These are phyloP conservation scores for Tylopilus vinaceipallidus DNA, from an alignment of 768 basidiomycete species.

Conservation along the genomic window DNA sequence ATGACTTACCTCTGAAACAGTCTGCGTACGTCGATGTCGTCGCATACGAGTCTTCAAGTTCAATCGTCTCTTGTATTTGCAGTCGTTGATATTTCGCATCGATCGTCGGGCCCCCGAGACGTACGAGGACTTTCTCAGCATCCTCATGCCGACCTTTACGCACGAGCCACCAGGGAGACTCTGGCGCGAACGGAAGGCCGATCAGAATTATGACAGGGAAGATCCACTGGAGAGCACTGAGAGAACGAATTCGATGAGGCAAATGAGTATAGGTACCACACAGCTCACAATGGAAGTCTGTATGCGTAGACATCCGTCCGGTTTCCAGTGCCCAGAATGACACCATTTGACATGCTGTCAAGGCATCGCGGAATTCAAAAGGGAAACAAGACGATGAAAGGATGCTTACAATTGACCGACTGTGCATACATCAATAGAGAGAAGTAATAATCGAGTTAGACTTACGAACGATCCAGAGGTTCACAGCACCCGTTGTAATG, in stretches of 20 bases:
- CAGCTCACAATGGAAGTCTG: slow-evolving; percentile 26
- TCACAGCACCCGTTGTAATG: slow-evolving; percentile 24
- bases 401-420: slow-evolving; percentile 24
- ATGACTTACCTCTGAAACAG: slow-evolving; percentile 29
- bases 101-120: slow-evolving; percentile 22
- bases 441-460: neutral
- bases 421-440: slow-evolving; percentile 1
- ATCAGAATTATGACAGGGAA: slow-evolving; percentile 31
- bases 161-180: slow-evolving; percentile 36
- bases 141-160: slow-evolving; percentile 28
- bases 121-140: slow-evolving; percentile 17
- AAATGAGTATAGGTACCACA: neutral
- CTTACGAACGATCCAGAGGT: slow-evolving; percentile 27
- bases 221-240: slow-evolving; percentile 33
- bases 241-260: neutral
- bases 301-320: slow-evolving; percentile 24
- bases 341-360: slow-evolving; percentile 24
- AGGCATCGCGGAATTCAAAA: neutral
- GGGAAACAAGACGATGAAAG: neutral
- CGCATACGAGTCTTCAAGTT: slow-evolving; percentile 29
- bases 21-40: slow-evolving; percentile 29
- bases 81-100: slow-evolving; percentile 22
- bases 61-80: slow-evolving; percentile 31
- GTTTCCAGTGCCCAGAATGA: slow-evolving; percentile 24
- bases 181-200: slow-evolving; percentile 32